Conservation (phyloP, 768 basidiomycete genomes). For the Leccinellum rugosiceps region DNA sequence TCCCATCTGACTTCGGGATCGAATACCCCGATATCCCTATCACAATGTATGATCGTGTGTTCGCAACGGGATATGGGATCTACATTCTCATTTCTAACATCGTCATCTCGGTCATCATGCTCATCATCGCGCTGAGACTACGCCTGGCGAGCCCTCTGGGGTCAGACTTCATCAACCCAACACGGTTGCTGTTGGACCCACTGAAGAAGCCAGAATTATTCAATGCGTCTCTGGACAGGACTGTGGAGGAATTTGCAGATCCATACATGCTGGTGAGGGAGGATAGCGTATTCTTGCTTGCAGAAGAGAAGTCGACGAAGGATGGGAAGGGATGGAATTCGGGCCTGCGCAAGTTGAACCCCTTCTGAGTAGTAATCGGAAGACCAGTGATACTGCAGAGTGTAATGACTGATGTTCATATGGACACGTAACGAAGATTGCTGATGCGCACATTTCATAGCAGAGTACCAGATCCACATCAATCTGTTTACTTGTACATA, state of each 20-base stretch:
- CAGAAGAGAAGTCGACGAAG: background rate
- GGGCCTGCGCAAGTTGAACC: background rate
- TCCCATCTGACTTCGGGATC: background rate
- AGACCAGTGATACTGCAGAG: background rate
- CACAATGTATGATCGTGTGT: background rate
- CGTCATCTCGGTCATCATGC: conserved; percentile 5
- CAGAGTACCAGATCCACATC: no score
- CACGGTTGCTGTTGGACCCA: conserved; percentile 11
- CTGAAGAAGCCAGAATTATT: conserved; percentile 12
- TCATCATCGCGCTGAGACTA: conserved; percentile 6
- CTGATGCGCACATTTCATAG: background rate
- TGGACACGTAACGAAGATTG: no score
- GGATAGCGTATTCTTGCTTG: background rate
- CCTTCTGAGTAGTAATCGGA: background rate
- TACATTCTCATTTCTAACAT: conserved; percentile 11
- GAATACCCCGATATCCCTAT: background rate
- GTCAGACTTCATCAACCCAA: conserved; percentile 6
- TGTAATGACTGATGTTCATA: background rate
- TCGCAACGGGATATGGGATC: background rate
- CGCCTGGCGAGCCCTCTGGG: conserved; percentile 4
- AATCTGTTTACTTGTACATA: no score
- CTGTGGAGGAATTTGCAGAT: background rate
- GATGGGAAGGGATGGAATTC: no score
- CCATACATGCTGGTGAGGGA: conserved; percentile 7
- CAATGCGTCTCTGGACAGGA: conserved; percentile 3